phyloP scores from a whole-genome alignment of 2,329 filamentous ascomycete genomes.

The Elsinoe necatrix region DNA sequence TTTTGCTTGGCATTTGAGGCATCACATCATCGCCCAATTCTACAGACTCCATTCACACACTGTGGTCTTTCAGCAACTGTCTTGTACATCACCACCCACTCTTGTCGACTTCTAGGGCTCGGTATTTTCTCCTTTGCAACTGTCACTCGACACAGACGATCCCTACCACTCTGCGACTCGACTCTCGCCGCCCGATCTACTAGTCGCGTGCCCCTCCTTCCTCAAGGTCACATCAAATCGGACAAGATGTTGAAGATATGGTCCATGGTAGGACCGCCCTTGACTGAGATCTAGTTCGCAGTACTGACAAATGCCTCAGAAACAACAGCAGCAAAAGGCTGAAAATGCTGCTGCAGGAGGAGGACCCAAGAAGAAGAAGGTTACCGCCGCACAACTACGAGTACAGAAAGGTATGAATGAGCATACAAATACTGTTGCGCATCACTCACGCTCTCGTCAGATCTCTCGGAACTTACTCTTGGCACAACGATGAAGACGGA shows the following conservation, averaged over 20 bases:
- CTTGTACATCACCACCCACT: neutral
- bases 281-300: neutral
- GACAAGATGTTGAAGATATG: slow-evolving; percentile 95
- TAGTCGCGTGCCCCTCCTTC: slow-evolving; percentile 5
- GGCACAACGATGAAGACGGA: slow-evolving; percentile 71
- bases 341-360: slow-evolving; percentile 64
- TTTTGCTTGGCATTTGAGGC: slow-evolving; percentile 2
- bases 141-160: too few species aligned
- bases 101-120: neutral
- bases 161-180: neutral
- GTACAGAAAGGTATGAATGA: slow-evolving; percentile 74
- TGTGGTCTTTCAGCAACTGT: neutral
- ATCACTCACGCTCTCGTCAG: slow-evolving; percentile 36
- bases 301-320: slow-evolving; percentile 20
- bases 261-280: slow-evolving; percentile 67
- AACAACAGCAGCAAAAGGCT: slow-evolving; percentile 89
- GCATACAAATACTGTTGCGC: too few species aligned
- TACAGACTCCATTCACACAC: neutral
- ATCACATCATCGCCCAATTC: slow-evolving; percentile 8
- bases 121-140: neutral
- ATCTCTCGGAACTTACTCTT: slow-evolving; percentile 72
- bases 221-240: neutral
- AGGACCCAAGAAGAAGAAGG: slow-evolving; percentile 86
- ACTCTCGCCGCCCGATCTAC: neutral
- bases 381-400: slow-evolving; percentile 88